Conservation (phyloP, 495 filamentous ascomycete species). For the Penicillium bovifimosum region DNA sequence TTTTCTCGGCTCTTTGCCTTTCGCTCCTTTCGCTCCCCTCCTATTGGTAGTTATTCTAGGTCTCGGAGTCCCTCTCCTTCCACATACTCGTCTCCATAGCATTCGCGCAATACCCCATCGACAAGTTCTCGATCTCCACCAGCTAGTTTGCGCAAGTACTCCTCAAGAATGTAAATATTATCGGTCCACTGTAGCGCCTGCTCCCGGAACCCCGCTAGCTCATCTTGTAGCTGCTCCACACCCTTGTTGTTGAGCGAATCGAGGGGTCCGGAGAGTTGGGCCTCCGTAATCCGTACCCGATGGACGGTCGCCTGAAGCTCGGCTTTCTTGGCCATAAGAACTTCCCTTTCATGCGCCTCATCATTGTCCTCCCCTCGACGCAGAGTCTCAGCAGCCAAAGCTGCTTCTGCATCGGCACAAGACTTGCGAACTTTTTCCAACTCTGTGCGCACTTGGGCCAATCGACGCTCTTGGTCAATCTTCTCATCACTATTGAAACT, state of each 20-base stretch:
- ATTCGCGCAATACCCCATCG: conserved; percentile 45
- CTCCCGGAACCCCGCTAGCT: conserved; percentile 40
- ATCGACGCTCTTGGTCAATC: conserved; percentile 41
- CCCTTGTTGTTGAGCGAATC: conserved; percentile 47
- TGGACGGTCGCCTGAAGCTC: conserved; percentile 24
- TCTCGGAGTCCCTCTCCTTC: conserved; percentile 58
- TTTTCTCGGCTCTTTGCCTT: no score
- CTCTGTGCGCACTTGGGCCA: conserved; percentile 50
- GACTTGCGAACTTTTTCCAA: conserved; percentile 43
- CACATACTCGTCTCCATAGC: conserved; percentile 60
- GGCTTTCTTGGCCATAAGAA: conserved; percentile 21
- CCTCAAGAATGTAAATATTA: conserved; percentile 60
- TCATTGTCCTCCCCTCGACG: conserved; percentile 18
- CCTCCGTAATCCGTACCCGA: conserved; percentile 17
- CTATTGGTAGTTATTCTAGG: conserved; percentile 8
- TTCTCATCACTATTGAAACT: conserved; percentile 61
- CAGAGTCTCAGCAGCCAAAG: conserved; percentile 19
- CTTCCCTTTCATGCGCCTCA: conserved; percentile 19
- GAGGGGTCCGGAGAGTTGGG: conserved; percentile 15
- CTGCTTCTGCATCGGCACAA: conserved; percentile 16
- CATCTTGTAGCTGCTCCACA: conserved; percentile 45
- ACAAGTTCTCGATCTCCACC: conserved; percentile 50
- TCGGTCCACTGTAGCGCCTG: conserved; percentile 55
- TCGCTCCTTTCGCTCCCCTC: background rate
- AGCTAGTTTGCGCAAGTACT: conserved; percentile 47